phyloP scores from a whole-genome alignment of 169 alveolate genomes.

The Plasmodium adleri region DNA sequence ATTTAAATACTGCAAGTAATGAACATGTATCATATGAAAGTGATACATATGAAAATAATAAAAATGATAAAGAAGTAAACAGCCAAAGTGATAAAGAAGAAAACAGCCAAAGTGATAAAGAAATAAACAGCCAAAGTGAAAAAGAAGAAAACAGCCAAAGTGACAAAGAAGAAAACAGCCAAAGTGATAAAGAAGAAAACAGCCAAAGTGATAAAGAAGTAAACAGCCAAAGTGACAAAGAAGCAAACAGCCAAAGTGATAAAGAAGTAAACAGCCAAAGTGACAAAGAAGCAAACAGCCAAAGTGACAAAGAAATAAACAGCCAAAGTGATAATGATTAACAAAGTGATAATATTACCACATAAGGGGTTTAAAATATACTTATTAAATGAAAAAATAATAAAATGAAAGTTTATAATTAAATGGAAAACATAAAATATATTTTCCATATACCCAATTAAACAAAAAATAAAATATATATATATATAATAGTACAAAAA shows the following conservation, averaged over 20 bases:
- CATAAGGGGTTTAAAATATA: too few relatives aligned
- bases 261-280: too few relatives aligned
- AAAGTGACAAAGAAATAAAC: too few relatives aligned
- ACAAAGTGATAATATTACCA: too few relatives aligned
- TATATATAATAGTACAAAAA: not conserved
- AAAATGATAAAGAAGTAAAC: conserved; percentile 10
- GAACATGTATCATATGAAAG: not conserved
- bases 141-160: not conserved
- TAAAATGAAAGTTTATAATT: too few relatives aligned
- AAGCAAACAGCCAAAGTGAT: too few relatives aligned
- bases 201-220: not conserved
- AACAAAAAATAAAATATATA: not conserved
- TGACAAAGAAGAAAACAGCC: not conserved
- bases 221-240: too few relatives aligned
- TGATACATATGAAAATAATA: not conserved
- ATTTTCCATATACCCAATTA: not conserved
- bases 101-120: not conserved
- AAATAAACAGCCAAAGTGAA: not conserved
- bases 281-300: too few relatives aligned
- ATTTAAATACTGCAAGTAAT: conserved; percentile 5
- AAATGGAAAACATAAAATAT: too few relatives aligned
- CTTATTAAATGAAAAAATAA: too few relatives aligned
- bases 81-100: not conserved
- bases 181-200: not conserved
- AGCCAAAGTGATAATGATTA: too few relatives aligned